These are phyloP conservation scores for Flaveria brownii DNA, from an alignment of 129 eudicot genomes.

Conservation along the genomic window DNA sequence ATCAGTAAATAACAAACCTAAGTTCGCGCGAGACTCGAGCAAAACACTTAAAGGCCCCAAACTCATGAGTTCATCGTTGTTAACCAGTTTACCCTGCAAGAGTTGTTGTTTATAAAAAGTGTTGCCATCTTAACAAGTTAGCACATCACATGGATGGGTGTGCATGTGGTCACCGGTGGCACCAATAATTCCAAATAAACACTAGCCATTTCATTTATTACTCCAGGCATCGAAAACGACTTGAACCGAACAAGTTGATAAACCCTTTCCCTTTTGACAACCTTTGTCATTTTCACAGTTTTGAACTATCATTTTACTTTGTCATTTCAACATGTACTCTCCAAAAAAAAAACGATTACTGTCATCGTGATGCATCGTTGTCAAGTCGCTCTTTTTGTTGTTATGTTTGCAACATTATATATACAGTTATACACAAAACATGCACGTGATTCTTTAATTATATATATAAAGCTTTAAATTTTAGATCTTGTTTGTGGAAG, in stretches of 20 bases:
- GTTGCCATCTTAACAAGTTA: neutral
- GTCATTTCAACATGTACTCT: slow-evolving; percentile 7
- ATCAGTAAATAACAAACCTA: neutral
- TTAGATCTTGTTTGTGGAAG: neutral
- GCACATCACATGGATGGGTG: slow-evolving; percentile 17
- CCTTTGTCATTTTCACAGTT: slow-evolving; percentile 33
- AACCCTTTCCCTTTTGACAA: slow-evolving; percentile 31
- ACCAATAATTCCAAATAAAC: slow-evolving; percentile 11
- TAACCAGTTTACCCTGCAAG: neutral
- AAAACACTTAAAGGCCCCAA: neutral
- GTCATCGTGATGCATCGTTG: neutral
- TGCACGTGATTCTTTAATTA: slow-evolving; percentile 13
- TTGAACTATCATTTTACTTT: slow-evolving; percentile 2
- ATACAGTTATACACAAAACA: neutral
- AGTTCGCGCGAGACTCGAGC: neutral
- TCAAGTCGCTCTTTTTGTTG: neutral
- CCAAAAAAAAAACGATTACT: neutral
- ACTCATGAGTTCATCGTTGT: neutral
- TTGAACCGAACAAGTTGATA: slow-evolving; percentile 15
- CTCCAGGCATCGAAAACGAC: slow-evolving; percentile 12
- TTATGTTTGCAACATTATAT: too few species aligned
- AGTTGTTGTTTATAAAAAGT: neutral
- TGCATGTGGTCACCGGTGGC: slow-evolving; percentile 13
- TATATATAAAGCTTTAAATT: slow-evolving; percentile 10
- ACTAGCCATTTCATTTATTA: slow-evolving; percentile 15